Percentiles rank a stretch among this genome's conserved stretches.
phyloP scores from a whole-genome alignment of 441 rosid genomes.

The Populus trichocarpa region DNA sequence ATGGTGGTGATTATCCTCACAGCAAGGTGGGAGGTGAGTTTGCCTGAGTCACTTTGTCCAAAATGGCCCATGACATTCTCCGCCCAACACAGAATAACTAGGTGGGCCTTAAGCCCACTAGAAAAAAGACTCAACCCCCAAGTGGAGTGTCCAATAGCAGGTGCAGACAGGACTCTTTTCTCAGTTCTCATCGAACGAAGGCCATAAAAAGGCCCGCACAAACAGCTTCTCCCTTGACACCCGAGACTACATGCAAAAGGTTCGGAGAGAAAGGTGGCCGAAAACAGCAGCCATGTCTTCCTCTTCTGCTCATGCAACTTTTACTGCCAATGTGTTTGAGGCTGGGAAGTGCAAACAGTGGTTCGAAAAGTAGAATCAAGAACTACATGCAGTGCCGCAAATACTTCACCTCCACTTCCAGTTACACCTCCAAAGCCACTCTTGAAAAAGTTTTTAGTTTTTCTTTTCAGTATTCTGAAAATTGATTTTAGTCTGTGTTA shows the following conservation, averaged over 20 bases:
- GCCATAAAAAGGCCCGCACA: background rate
- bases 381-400: background rate
- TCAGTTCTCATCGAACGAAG: background rate
- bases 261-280: background rate
- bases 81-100: background rate
- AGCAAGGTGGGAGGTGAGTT: too few relatives aligned
- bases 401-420: conserved; percentile 17
- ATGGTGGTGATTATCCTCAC: background rate
- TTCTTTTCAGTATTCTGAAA: conserved; percentile 70
- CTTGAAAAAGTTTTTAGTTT: conserved; percentile 52
- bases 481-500: conserved; percentile 64
- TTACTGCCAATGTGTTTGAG: conserved; percentile 39
- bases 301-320: background rate
- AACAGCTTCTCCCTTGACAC: too few relatives aligned
- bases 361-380: conserved; percentile 33
- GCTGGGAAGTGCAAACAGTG: conserved; percentile 45
- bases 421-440: conserved; percentile 55
- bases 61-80: background rate
- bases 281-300: conserved; percentile 20
- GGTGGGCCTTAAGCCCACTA: background rate
- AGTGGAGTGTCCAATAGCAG: background rate
- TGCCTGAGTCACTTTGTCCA: too few relatives aligned
- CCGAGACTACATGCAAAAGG: background rate
- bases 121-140: background rate
- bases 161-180: background rate